Evolutionary conservation across 2,329 filamentous ascomycete species (phyloP), one percentile per base, ranked within the genome.

Genomic region (Aspergillus ustus): DNA sequence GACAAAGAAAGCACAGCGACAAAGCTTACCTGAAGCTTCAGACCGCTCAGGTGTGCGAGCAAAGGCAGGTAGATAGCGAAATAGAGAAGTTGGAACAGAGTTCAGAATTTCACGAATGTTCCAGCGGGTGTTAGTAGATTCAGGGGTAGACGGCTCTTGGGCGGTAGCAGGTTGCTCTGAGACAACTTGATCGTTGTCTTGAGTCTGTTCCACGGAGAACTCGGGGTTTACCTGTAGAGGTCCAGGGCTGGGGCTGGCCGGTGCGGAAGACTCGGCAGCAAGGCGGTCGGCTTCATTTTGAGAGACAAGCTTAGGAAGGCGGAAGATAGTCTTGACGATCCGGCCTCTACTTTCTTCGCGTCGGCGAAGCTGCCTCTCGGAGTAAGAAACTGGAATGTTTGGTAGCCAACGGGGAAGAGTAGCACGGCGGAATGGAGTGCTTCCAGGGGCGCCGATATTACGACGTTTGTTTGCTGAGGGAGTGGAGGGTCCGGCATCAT

Each of bases 301-400:
- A 19, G 69, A 69, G n/a, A 77, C 60, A 7, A 73, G 63, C 44
- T 75, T 60, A 17, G 74, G 70, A 31, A 76, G 60, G 17, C 73
- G 74, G 48, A 73, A 75, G 11, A 77, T 60, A 4, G 76, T 76
- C n/a, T 65, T 69, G 20, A 74, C 66, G 29, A 77, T 72, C 5
- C 70, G 69, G 13, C 75, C 76, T 52, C 71, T 63, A 25, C 65
- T 66, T 60, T 77, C 73, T 3, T 64, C 66, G 19, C 65, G 63
- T 34, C 73, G 73, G 13, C 73, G 71, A 19, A 67, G 71, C 17
- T 69, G 66, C 44, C 74, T 72, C 44, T 73, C 71, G 6, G 71
- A 67, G 52, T 73, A 73, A 6, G 76, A 68, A 2, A 64, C 64
- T 6, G 62, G 55, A 22, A 61, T 67, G 8, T 49, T 60, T 3